These are phyloP conservation scores for Trichothecium sympodiale DNA, from an alignment of 2,329 filamentous ascomycete species.

Conservation along the genomic window DNA sequence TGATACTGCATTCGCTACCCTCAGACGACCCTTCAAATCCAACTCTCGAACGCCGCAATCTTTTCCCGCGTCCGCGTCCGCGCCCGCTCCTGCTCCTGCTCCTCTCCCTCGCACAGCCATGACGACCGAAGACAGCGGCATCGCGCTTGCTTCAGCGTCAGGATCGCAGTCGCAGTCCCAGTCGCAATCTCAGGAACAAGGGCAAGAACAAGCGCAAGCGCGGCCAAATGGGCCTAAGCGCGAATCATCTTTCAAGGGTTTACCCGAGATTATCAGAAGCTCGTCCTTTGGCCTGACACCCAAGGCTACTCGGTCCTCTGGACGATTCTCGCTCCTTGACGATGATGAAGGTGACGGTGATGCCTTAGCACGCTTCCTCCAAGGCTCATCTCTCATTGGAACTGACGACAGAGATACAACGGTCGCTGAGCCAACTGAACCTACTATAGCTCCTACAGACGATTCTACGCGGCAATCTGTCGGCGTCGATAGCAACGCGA, in stretches of 20 bases:
- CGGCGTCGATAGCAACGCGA: constrained; percentile 3
- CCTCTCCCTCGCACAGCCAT: no score
- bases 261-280: constrained; percentile 47
- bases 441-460: background rate
- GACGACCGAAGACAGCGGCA: constrained; percentile 4
- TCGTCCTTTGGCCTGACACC: constrained; percentile 41
- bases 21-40: no score
- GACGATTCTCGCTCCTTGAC: constrained; percentile 19
- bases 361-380: no score
- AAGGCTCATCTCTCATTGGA: no score
- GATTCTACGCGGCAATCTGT: constrained; percentile 1
- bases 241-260: constrained; percentile 40
- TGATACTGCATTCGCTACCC: no score
- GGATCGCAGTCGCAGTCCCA: constrained; percentile 9
- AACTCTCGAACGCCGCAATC: no score
- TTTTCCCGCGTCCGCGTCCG: no score
- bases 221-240: constrained; percentile 22
- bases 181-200: constrained; percentile 4
- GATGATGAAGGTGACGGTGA: constrained; percentile 17
- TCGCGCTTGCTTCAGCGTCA: constrained; percentile 3
- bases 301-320: constrained; percentile 14
- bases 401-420: no score
- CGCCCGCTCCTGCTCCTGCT: no score
- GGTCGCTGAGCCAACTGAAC: no score
- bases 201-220: background rate